Conservation (phyloP, 305 asterid genomes). For the Petunia hybrid region DNA sequence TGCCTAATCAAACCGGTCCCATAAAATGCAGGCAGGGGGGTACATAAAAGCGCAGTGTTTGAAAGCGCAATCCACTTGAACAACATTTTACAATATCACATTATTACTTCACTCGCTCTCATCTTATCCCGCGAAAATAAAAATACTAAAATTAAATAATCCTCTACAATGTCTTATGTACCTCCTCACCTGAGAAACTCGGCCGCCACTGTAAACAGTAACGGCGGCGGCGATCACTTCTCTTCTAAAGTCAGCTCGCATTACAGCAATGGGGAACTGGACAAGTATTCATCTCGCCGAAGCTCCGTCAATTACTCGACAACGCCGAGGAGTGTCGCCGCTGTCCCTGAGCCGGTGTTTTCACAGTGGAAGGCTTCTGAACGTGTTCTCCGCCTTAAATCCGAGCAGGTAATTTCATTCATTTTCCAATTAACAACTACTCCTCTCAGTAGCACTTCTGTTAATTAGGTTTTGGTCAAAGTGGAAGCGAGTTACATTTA, state of each 20-base stretch:
- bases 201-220: slow-evolving; percentile 36
- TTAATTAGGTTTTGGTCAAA: slow-evolving; percentile 24
- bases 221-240: slow-evolving; percentile 49
- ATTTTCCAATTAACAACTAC: not conserved
- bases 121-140: slow-evolving; percentile 48
- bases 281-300: slow-evolving; percentile 51
- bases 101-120: not conserved
- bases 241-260: slow-evolving; percentile 49
- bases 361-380: slow-evolving; percentile 92
- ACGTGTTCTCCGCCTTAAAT: slow-evolving; percentile 68
- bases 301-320: slow-evolving; percentile 54
- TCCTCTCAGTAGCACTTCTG: slow-evolving; percentile 20
- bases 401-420: slow-evolving; percentile 68
- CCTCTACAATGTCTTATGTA: slow-evolving; percentile 74
- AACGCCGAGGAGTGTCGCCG: slow-evolving; percentile 36
- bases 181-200: slow-evolving; percentile 91
- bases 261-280: slow-evolving; percentile 46
- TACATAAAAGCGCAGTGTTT: too few species aligned
- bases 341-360: slow-evolving; percentile 58
- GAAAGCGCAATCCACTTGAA: too few species aligned
- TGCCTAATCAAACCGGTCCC: too few species aligned
- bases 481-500: not conserved
- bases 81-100: too few species aligned
- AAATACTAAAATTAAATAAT: not conserved
- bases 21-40: too few species aligned